These are phyloP conservation scores for Chlorella sorokiniana DNA, from an alignment of 139 green algal species.

Conservation along the genomic window DNA sequence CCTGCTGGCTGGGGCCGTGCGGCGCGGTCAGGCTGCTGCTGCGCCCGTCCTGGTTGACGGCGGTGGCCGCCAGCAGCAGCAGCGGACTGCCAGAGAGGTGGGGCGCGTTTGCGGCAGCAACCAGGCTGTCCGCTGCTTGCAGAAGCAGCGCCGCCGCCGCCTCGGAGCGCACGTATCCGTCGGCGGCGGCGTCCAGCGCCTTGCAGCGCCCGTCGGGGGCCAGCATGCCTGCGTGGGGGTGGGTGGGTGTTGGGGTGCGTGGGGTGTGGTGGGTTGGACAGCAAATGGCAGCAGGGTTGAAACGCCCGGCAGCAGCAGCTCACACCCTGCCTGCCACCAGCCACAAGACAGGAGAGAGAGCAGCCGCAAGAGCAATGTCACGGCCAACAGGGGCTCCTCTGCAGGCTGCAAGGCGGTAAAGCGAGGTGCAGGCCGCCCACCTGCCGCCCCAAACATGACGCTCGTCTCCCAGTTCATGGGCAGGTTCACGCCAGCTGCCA, in stretches of 20 bases:
- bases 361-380: slow-evolving; percentile 49
- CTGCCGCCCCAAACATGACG: slow-evolving; percentile 43
- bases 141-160: slow-evolving; percentile 48
- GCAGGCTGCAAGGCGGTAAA: neutral
- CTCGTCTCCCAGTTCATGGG: slow-evolving; percentile 50
- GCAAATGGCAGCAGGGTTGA: neutral
- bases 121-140: neutral
- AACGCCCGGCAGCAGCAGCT: neutral
- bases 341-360: neutral
- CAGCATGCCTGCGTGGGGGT: slow-evolving; percentile 52
- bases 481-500: slow-evolving; percentile 55
- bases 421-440: neutral
- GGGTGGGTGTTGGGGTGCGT: neutral
- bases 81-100: neutral
- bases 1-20: slow-evolving; percentile 60
- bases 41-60: slow-evolving; percentile 58
- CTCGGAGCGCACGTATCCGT: slow-evolving; percentile 61
- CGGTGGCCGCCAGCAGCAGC: slow-evolving; percentile 20
- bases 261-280: neutral
- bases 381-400: slow-evolving; percentile 10
- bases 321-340: neutral
- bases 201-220: slow-evolving; percentile 56
- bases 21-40: slow-evolving; percentile 58
- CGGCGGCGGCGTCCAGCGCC: slow-evolving; percentile 48
- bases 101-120: too few species aligned